phyloP scores from a whole-genome alignment of 208 protist species.

The Leishmania guyanensis region DNA sequence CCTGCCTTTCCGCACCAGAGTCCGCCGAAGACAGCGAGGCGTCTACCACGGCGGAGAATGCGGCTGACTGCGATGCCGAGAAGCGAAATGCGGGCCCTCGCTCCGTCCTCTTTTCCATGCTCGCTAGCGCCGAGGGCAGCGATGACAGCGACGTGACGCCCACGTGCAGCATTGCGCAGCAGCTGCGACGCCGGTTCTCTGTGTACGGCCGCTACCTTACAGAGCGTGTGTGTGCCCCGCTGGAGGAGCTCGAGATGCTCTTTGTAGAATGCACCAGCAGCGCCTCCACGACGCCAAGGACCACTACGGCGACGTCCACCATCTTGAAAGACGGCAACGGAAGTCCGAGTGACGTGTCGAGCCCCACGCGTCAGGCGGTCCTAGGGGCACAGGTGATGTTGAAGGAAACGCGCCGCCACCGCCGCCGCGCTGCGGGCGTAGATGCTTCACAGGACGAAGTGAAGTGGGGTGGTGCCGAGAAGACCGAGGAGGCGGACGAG shows the following conservation, averaged over 20 bases:
- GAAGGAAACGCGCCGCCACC: constrained; percentile 21
- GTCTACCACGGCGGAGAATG: neutral
- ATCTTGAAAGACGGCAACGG: neutral
- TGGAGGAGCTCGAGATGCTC: constrained; percentile 25
- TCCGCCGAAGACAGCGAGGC: neutral
- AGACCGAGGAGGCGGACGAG: neutral
- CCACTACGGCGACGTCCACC: neutral
- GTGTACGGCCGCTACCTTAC: constrained; percentile 6
- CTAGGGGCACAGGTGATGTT: constrained; percentile 21
- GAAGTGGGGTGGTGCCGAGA: neutral
- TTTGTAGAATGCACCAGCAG: constrained; percentile 19
- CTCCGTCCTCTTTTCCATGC: neutral
- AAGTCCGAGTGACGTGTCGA: neutral
- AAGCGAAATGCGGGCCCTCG: neutral
- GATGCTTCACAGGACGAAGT: neutral
- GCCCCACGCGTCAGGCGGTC: constrained; percentile 11
- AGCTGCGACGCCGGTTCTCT: constrained; percentile 10
- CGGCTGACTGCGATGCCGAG: neutral
- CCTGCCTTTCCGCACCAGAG: neutral
- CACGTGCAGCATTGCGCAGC: neutral
- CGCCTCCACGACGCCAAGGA: neutral
- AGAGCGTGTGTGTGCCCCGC: constrained; percentile 17
- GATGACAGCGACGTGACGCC: neutral
- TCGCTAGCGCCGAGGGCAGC: neutral
- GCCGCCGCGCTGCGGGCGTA: neutral